phyloP scores from a whole-genome alignment of 495 filamentous ascomycete species.

The Jackrogersella minutella region DNA sequence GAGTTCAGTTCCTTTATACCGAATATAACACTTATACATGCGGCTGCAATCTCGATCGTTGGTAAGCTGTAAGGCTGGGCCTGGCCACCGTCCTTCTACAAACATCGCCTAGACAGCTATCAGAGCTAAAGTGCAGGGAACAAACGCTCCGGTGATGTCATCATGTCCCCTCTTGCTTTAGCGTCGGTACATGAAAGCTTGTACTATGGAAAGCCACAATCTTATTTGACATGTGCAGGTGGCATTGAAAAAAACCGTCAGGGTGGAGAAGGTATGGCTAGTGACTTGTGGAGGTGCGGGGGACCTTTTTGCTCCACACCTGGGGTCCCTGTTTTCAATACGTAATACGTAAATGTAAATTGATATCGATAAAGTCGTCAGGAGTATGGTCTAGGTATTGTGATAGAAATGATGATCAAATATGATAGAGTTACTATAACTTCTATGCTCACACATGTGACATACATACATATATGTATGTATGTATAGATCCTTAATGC shows the following conservation, averaged over 20 bases:
- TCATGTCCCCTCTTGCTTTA: slow-evolving; percentile 4
- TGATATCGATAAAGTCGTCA: too few relatives aligned
- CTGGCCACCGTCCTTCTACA: not conserved
- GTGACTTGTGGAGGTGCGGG: slow-evolving; percentile 15
- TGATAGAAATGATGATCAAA: not conserved
- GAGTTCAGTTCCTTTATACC: not conserved
- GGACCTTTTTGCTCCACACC: not conserved
- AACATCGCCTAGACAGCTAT: not conserved
- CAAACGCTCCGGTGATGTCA: slow-evolving; percentile 34
- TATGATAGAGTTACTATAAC: not conserved
- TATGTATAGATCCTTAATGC: not conserved
- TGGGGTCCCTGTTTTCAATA: not conserved
- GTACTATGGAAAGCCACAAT: slow-evolving; percentile 25
- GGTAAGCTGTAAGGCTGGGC: slow-evolving; percentile 16
- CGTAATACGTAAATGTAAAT: too few relatives aligned
- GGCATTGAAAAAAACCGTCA: not conserved
- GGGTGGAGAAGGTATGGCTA: slow-evolving; percentile 5
- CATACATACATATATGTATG: not conserved
- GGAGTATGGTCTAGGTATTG: too few relatives aligned
- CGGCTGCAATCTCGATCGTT: slow-evolving; percentile 32
- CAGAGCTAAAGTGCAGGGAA: slow-evolving; percentile 25
- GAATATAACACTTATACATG: slow-evolving; percentile 12
- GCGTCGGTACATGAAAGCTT: slow-evolving; percentile 16
- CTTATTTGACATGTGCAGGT: not conserved
- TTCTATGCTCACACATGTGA: not conserved